Percentiles rank a stretch among this genome's conserved stretches.
Evolutionary conservation across 192 early-diverging fungal species (phyloP).

Genomic region (Haplosporangium gracile): DNA sequence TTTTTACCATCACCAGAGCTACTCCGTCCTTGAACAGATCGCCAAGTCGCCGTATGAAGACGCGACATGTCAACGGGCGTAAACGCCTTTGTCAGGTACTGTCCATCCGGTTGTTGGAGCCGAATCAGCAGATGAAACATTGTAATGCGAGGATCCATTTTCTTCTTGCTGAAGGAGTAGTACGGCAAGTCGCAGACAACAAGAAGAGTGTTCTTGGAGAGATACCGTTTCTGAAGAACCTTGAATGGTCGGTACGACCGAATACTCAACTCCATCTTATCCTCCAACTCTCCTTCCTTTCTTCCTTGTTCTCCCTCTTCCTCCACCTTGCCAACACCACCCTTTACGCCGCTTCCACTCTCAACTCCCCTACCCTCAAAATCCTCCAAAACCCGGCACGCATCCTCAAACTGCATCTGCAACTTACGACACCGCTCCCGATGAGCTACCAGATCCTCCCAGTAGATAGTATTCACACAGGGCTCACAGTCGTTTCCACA

Average conservation of each 20-base stretch:
- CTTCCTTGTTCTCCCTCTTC: no score
- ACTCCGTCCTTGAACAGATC: not conserved
- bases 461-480: slow-evolving; percentile 46
- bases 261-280: slow-evolving; percentile 11
- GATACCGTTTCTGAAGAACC: slow-evolving; percentile 25
- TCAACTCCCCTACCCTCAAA: not conserved
- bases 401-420: slow-evolving; percentile 17
- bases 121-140: slow-evolving; percentile 54
- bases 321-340: not conserved
- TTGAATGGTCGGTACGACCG: slow-evolving; percentile 40
- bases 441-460: slow-evolving; percentile 30
- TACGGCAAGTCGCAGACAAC: slow-evolving; percentile 39
- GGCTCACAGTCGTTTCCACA: slow-evolving; percentile 54
- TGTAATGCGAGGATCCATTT: not conserved
- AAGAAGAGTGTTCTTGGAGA: slow-evolving; percentile 29
- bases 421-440: slow-evolving; percentile 8
- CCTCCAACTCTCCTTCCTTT: not conserved
- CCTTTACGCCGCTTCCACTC: not conserved
- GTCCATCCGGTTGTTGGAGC: slow-evolving; percentile 1
- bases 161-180: not conserved
- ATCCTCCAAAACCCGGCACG: slow-evolving; percentile 11
- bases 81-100: slow-evolving; percentile 37
- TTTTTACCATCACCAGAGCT: not conserved
- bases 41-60: not conserved
- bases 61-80: slow-evolving; percentile 36